Evolutionary conservation across 2,329 filamentous ascomycete species (phyloP), one percentile per base, ranked within the genome.

Genomic region (Dissoconium aciculare): DNA sequence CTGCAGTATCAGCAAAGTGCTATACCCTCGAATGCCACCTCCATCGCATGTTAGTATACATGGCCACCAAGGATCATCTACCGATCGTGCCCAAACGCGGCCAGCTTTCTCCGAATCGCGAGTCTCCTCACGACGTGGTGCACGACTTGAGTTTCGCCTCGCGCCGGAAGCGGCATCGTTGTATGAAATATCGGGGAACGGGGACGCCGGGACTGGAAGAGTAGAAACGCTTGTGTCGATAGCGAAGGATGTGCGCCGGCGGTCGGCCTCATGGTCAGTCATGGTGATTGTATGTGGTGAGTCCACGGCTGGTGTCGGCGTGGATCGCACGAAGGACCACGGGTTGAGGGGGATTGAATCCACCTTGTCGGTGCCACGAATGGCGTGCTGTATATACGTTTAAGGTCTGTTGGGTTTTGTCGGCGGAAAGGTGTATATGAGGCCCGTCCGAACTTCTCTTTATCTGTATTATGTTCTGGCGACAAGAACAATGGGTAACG

Each of bases 11-110:
- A 65, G 44, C 26, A 66, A 51, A 42, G 57, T 63, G 32, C 60
- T 61, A 48, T 65, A 66, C 36, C 63, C 63, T 34, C 63, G 52
- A 23, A 67, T 65, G 5, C 63, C 62, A 19, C 63, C 63, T 29
- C 63, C 63, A 47, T 67, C 55, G 24, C 63, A 44, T 1, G 60
- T 62, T 31, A 65, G 42, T 25, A 65, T 64, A 19, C 59, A 54
- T 31, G 62, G 58, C 30, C 60, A 55, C 62, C 62, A 65, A 26
- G 60, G 54, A 42, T 62, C 60, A 12, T 59, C 51, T 4, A 63
- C 43, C 10, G 44, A 41, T 36, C 48, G 44, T 24, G 57, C 53
- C 62, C 62, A 65, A 19, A 52, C 50, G 28, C 53, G 47, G 11
- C 61, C 61, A 9, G 57, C 52, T 40, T 57, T 51, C 31, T 49